A percentile compares a stretch with the other conserved stretches of the same genome.
These are phyloP conservation scores for Russula vinacea DNA, from an alignment of 768 basidiomycete genomes.

Conservation along the genomic window DNA sequence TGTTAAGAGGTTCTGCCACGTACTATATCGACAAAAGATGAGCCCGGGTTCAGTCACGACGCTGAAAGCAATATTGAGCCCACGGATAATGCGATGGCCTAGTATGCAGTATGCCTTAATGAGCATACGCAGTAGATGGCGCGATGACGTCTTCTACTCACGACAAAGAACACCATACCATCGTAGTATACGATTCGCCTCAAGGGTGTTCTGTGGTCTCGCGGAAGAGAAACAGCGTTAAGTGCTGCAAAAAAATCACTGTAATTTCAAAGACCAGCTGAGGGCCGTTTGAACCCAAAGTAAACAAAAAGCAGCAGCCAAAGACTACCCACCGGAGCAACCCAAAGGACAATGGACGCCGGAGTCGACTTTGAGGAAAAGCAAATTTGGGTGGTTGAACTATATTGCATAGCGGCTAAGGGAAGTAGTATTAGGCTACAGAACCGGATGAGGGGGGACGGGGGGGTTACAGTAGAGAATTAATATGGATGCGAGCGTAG, in stretches of 20 bases:
- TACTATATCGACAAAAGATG: conserved; percentile 10
- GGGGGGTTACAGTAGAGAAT: background rate
- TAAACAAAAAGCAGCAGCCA: background rate
- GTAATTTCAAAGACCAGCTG: conserved; percentile 40
- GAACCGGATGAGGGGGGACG: background rate
- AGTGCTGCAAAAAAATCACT: conserved; percentile 37
- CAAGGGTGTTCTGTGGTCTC: conserved; percentile 33
- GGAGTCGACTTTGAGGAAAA: conserved; percentile 29
- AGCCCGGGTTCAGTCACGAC: background rate
- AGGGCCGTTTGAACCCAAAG: background rate
- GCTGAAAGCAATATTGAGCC: background rate
- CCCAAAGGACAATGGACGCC: conserved; percentile 35
- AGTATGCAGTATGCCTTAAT: background rate
- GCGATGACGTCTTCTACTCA: conserved; percentile 19
- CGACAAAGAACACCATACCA: conserved; percentile 40
- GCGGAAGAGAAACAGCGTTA: conserved; percentile 40
- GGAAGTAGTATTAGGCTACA: background rate
- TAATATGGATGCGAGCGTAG: conserved; percentile 27
- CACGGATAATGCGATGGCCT: conserved; percentile 4
- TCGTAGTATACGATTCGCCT: conserved; percentile 37
- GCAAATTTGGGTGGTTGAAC: conserved; percentile 33
- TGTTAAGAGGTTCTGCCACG: background rate
- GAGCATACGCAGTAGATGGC: background rate
- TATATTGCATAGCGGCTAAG: conserved; percentile 35
- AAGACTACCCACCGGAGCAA: conserved; percentile 35